Percentiles rank a stretch among this genome's conserved stretches.
Conservation (phyloP, 495 filamentous ascomycete species). For the Penicillium longicatenatum region DNA sequence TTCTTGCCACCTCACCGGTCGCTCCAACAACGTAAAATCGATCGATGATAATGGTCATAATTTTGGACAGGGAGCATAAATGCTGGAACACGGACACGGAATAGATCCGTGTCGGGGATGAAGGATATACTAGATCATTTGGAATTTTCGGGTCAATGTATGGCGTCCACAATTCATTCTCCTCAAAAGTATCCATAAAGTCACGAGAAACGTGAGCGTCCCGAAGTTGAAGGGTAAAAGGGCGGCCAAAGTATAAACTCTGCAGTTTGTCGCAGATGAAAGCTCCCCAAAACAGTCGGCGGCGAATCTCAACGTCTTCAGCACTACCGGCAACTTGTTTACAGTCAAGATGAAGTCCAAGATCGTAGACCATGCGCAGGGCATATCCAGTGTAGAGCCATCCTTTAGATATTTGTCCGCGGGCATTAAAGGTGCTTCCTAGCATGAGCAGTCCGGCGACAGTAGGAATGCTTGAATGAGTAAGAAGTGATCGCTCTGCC, state of each 20-base stretch:
- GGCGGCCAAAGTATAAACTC: constrained; percentile 36
- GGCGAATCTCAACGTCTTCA: constrained; percentile 37
- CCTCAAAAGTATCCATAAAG: constrained; percentile 33
- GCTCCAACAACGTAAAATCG: constrained; percentile 25
- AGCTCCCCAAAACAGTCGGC: constrained; percentile 43
- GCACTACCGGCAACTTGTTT: constrained; percentile 11
- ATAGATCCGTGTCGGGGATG: constrained; percentile 7
- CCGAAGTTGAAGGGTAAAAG: constrained; percentile 16
- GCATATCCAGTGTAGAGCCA: constrained; percentile 42
- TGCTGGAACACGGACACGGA: constrained; percentile 26
- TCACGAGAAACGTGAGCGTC: constrained; percentile 27
- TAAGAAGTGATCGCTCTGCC: constrained; percentile 16
- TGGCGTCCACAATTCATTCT: constrained; percentile 29
- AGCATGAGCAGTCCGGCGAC: constrained; percentile 28
- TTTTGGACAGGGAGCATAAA: constrained; percentile 24
- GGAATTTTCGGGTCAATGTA: constrained; percentile 7
- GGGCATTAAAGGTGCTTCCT: constrained; percentile 24
- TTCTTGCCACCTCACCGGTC: constrained; percentile 1
- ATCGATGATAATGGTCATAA: constrained; percentile 29
- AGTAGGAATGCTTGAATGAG: constrained; percentile 29
- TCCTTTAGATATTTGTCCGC: constrained; percentile 24
- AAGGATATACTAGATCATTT: not conserved
- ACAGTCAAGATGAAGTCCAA: constrained; percentile 33
- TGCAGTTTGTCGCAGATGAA: constrained; percentile 42
- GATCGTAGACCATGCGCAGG: constrained; percentile 38